Evolutionary conservation across 139 green algal genomes (phyloP).

Genomic region (Asterochloris erici): DNA sequence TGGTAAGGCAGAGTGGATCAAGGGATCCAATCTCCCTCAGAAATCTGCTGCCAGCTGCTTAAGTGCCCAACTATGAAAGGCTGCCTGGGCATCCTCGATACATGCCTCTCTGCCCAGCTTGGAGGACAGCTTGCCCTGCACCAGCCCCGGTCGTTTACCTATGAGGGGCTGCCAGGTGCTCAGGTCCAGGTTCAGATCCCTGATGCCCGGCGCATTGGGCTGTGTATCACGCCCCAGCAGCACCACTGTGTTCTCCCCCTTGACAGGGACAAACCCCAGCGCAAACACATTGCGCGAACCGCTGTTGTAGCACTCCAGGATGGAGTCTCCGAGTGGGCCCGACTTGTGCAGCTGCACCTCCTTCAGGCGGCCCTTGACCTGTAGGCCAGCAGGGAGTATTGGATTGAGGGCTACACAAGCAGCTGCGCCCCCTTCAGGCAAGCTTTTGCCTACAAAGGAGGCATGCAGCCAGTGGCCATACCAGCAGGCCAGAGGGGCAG

Average conservation of each 20-base stretch:
- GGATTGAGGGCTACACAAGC: no score
- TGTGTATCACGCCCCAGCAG: conserved; percentile 86
- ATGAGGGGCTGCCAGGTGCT: conserved; percentile 93
- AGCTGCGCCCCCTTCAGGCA: no score
- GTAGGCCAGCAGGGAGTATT: background rate
- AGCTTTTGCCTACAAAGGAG: no score
- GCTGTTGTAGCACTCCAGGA: conserved; percentile 95
- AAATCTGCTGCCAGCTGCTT: conserved; percentile 32
- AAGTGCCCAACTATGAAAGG: conserved; percentile 88
- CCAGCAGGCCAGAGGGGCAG: no score
- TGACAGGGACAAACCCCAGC: conserved; percentile 93
- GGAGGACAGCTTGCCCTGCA: background rate
- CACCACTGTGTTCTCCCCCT: conserved; percentile 84
- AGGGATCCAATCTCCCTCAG: no score
- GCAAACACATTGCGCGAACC: conserved; percentile 92
- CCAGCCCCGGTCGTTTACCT: no score
- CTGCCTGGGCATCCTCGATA: background rate
- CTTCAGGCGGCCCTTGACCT: conserved; percentile 69
- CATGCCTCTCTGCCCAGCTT: conserved; percentile 33
- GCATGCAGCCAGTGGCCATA: no score
- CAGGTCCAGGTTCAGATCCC: conserved; percentile 78
- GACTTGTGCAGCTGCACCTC: conserved; percentile 92
- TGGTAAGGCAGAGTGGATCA: no score
- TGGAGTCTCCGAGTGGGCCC: conserved; percentile 87
- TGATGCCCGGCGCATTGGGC: conserved; percentile 65